Base-by-base conservation (phyloP, 2,329 filamentous ascomycete genomes). In the Ceratocystis smalleyi region DNA sequence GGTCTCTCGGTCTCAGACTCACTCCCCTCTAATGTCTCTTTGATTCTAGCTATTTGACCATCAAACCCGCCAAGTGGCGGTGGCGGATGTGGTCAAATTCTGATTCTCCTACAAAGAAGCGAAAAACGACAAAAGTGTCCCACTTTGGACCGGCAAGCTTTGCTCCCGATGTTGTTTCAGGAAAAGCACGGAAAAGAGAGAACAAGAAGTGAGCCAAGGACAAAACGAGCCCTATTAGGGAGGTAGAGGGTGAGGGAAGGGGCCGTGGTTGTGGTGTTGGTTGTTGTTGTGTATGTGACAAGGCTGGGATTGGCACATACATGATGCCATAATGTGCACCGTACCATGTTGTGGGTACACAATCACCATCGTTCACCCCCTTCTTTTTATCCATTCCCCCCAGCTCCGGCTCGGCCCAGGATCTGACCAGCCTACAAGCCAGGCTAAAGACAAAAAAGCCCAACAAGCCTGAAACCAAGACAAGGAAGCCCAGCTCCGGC, bases 121-220 rank as follows among this genome's bases (percentile, higher is more conserved):
- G 2, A 24, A 24, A 54, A 54, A 54, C 49, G 49, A 54, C 49
- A 54, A 27, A 54, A 54, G 1, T 12, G 49, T 12, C 49, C 49
- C 19, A 24, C 19, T 24, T 54, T 10, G 22, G 49, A 54, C 19
- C 19, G 24, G 49, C 19, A 54, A 54, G 32, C 32, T 24, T 24
- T 54, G 8, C 49, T 54, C 12, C 49, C 49, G 49, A 54, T 19
- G 8, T 54, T 54, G 49, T 54, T 54, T 54, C 19, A 54, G 49
- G 49, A 30, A 54, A 54, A 54, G 49, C 49, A 54, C 49, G 49
- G 49, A 54, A 54, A 54, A 24, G 49, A 54, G 49, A 54, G 19
- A 12, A 12, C 4, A 12, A 54, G 22, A 54, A 19, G 19, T 15
- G 19, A 12, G 5, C 4, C 19, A 24, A 27, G 4, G 10, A 54